Evolutionary conservation across 129 eudicot species (phyloP).

Genomic region (Arctium minus): DNA sequence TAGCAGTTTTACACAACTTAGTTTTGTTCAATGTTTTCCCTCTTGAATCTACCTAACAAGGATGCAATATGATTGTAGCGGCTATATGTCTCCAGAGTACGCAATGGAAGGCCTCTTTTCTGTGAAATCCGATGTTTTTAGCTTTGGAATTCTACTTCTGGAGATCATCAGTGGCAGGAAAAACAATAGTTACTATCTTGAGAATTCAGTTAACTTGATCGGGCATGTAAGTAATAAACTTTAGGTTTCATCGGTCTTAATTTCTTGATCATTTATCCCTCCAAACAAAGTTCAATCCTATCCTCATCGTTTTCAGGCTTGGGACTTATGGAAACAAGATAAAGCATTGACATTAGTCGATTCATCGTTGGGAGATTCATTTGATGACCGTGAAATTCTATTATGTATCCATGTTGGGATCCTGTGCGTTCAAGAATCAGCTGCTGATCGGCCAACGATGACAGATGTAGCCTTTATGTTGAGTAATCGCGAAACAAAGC

Average conservation of each 20-base stretch:
- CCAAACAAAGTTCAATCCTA: background rate
- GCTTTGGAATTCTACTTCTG: slow-evolving; percentile 56
- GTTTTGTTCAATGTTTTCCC: background rate
- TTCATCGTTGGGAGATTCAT: slow-evolving; percentile 32
- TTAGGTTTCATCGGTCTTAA: background rate
- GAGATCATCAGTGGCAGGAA: slow-evolving; percentile 58
- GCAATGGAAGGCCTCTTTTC: slow-evolving; percentile 65
- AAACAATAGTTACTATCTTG: slow-evolving; percentile 39
- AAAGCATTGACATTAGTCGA: slow-evolving; percentile 34
- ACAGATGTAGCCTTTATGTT: slow-evolving; percentile 46
- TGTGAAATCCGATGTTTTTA: slow-evolving; percentile 53
- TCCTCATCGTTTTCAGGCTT: slow-evolving; percentile 35
- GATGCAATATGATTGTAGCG: slow-evolving; percentile 33
- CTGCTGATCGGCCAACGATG: slow-evolving; percentile 56
- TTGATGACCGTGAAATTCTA: slow-evolving; percentile 26
- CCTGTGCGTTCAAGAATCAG: slow-evolving; percentile 58
- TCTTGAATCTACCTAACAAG: background rate
- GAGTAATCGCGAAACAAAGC: slow-evolving; percentile 32
- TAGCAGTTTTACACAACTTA: background rate
- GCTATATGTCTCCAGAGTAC: slow-evolving; percentile 80
- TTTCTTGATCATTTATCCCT: background rate
- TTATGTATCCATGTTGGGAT: slow-evolving; percentile 59
- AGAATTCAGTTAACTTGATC: slow-evolving; percentile 37
- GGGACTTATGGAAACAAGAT: slow-evolving; percentile 58
- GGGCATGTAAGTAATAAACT: slow-evolving; percentile 49